A percentile compares a stretch with the other conserved stretches of the same genome.
These are phyloP conservation scores for Penicillium sp. DNA, from an alignment of 2,329 filamentous ascomycete species.

Conservation along the genomic window DNA sequence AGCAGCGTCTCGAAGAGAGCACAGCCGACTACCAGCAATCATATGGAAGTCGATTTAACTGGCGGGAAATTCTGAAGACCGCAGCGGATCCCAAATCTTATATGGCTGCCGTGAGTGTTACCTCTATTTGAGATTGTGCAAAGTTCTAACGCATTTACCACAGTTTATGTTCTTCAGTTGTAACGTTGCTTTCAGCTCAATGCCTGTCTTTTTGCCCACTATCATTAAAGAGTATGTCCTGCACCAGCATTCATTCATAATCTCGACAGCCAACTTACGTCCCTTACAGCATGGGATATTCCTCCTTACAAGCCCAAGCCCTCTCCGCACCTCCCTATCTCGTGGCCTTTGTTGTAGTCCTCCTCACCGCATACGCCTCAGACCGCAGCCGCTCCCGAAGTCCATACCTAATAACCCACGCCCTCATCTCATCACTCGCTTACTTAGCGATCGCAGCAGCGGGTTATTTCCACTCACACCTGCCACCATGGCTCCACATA, in stretches of 20 bases:
- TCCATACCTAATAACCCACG: conserved; percentile 65
- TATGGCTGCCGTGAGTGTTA: conserved; percentile 59
- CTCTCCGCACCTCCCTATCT: conserved; percentile 81
- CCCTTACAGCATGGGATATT: conserved; percentile 63
- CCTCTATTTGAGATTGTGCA: no score
- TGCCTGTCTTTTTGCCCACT: conserved; percentile 83
- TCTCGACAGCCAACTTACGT: not conserved
- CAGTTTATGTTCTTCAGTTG: conserved; percentile 77
- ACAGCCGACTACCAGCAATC: conserved; percentile 38
- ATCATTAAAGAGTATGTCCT: conserved; percentile 61
- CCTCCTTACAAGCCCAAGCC: conserved; percentile 66
- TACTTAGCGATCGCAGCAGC: conserved; percentile 60
- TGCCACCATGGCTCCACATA: conserved; percentile 34
- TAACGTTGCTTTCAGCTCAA: conserved; percentile 83
- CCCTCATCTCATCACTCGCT: conserved; percentile 65
- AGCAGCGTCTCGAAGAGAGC: conserved; percentile 61
- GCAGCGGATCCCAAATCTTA: conserved; percentile 68
- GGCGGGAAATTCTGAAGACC: conserved; percentile 57
- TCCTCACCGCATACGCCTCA: conserved; percentile 69
- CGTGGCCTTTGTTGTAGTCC: conserved; percentile 67
- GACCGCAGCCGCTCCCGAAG: conserved; percentile 65
- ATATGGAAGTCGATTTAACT: conserved; percentile 45
- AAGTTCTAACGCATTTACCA: not conserved
- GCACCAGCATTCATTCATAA: not conserved
- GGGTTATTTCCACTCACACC: conserved; percentile 42